Conservation (phyloP, 257 asterid species). For the Scutellaria baicalensis region DNA sequence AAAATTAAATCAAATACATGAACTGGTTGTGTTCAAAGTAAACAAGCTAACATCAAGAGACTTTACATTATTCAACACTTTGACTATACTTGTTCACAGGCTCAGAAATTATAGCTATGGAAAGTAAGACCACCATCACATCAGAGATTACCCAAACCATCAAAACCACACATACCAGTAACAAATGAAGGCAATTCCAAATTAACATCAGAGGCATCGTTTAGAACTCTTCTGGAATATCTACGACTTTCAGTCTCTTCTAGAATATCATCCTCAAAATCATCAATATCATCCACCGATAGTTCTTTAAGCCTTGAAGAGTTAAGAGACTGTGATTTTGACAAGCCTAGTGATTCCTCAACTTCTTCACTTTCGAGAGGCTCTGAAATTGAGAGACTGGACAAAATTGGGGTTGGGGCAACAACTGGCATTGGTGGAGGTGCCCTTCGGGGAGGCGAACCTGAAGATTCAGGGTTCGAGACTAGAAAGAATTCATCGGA, state of each 20-base stretch:
- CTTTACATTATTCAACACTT: not conserved
- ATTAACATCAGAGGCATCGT: constrained; percentile 89
- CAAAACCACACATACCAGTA: constrained; percentile 49
- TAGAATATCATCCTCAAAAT: constrained; percentile 64
- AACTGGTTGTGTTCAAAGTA: not conserved
- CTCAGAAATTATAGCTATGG: not conserved
- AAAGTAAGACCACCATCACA: not conserved
- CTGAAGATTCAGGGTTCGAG: constrained; percentile 67
- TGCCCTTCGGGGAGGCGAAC: constrained; percentile 83
- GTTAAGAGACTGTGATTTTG: constrained; percentile 60
- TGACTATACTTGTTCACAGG: not conserved
- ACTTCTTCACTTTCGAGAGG: constrained; percentile 56
- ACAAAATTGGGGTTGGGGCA: constrained; percentile 48
- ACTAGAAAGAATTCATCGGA: constrained; percentile 80
- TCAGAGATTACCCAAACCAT: constrained; percentile 5
- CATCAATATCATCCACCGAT: constrained; percentile 90
- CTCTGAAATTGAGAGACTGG: constrained; percentile 46
- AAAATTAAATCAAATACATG: not conserved
- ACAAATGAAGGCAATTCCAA: constrained; percentile 73
- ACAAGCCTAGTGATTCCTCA: constrained; percentile 50
- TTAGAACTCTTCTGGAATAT: constrained; percentile 90
- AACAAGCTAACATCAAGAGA: constrained; percentile 11
- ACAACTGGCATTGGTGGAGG: constrained; percentile 62
- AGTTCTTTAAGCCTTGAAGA: constrained; percentile 60
- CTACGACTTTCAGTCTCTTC: constrained; percentile 63